Percentiles rank a stretch among this genome's conserved stretches.
phyloP scores from a whole-genome alignment of 129 eudicot genomes.

The Pseudognaphalium luteoalbum region DNA sequence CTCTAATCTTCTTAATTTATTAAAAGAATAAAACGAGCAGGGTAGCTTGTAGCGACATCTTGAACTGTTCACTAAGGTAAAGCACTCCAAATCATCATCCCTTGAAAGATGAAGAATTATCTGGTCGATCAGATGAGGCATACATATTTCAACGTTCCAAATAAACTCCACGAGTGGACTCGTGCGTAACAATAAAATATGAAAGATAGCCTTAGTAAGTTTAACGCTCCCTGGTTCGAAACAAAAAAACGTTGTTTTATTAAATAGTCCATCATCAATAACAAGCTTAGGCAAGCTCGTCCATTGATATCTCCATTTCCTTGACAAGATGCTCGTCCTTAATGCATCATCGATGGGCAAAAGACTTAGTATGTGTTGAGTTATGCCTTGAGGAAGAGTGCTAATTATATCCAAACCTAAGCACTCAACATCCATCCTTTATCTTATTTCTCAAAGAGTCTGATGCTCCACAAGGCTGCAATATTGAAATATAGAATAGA shows the following conservation, averaged over 20 bases:
- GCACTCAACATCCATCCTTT: background rate
- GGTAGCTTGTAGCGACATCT: background rate
- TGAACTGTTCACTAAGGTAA: background rate
- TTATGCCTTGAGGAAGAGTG: background rate
- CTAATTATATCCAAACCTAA: background rate
- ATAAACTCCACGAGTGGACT: constrained; percentile 26
- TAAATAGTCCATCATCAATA: too few relatives aligned
- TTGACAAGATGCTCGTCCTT: constrained; percentile 1
- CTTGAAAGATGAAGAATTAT: constrained; percentile 19
- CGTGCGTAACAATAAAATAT: constrained; percentile 17
- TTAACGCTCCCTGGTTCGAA: background rate
- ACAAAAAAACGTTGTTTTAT: too few relatives aligned
- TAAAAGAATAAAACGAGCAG: constrained; percentile 15
- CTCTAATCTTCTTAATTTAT: background rate
- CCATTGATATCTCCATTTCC: constrained; percentile 21
- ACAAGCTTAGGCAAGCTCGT: background rate
- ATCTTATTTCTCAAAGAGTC: too few relatives aligned
- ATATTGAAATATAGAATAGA: too few relatives aligned
- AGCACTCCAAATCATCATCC: background rate
- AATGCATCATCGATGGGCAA: background rate
- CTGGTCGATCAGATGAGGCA: constrained; percentile 9
- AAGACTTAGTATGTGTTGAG: background rate
- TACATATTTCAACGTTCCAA: constrained; percentile 1
- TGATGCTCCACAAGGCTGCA: too few relatives aligned
- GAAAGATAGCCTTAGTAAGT: constrained; percentile 1